Conservation (phyloP, 768 basidiomycete genomes). For the Tubosaeta brunneosetosa region DNA sequence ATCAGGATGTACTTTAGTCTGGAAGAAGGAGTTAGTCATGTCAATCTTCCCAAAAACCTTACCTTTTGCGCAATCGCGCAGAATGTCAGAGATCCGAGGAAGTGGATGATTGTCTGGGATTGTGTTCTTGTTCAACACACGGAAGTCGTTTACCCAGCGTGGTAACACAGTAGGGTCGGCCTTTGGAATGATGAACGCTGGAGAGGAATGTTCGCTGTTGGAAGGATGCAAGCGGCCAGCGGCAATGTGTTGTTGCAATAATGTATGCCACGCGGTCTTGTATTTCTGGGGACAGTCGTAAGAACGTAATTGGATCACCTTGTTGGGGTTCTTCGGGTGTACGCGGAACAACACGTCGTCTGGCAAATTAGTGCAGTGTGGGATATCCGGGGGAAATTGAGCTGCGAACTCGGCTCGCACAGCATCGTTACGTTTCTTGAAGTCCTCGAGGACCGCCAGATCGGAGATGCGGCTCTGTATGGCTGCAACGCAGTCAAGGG, state of each 20-base stretch:
- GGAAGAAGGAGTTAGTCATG: slow-evolving; percentile 41
- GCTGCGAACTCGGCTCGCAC: neutral
- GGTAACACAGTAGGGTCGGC: neutral
- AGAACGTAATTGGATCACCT: neutral
- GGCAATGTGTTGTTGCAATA: neutral
- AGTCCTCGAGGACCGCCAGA: neutral
- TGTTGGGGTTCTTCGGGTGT: neutral
- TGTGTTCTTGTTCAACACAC: neutral
- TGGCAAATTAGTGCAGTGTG: neutral
- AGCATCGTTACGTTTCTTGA: fast-evolving
- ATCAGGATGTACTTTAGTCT: slow-evolving; percentile 30
- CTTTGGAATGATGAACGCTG: neutral
- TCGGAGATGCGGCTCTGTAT: neutral
- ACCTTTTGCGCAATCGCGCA: neutral
- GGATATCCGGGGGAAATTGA: neutral
- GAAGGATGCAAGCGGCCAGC: neutral
- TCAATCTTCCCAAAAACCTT: slow-evolving; percentile 15
- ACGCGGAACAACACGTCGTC: neutral
- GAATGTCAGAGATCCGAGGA: neutral
- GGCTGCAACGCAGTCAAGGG: neutral
- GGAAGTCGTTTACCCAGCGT: neutral
- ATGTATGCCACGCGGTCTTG: neutral
- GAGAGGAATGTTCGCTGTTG: neutral
- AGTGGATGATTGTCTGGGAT: neutral
- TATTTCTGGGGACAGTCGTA: neutral